phyloP scores from a whole-genome alignment of 2,329 filamentous ascomycete genomes.

The Fusarium clavum region DNA sequence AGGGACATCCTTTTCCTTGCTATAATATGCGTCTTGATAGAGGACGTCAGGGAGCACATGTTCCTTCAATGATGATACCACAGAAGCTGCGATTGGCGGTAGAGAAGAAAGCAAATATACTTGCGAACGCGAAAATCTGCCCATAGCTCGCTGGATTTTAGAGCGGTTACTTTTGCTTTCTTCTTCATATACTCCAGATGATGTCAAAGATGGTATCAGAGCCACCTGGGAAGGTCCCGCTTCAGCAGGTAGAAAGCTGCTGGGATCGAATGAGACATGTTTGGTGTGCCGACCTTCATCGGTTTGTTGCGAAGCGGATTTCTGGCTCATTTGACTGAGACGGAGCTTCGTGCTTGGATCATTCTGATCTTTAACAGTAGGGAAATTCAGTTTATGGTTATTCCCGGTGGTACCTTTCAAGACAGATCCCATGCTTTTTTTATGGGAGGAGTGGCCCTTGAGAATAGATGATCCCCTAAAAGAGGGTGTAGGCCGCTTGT shows the following conservation, averaged over 20 bases:
- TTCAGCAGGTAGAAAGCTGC: constrained; percentile 16
- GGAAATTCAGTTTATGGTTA: constrained; percentile 68
- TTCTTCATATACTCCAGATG: constrained; percentile 15
- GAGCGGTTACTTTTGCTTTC: constrained; percentile 12
- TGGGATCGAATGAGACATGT: constrained; percentile 40
- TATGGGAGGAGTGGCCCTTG: constrained; percentile 5
- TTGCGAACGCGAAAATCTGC: constrained; percentile 12
- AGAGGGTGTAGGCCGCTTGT: constrained; percentile 2
- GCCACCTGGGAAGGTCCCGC: constrained; percentile 11
- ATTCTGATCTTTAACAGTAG: constrained; percentile 81
- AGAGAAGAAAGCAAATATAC: constrained; percentile 43
- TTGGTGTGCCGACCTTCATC: constrained; percentile 47
- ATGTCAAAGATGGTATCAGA: constrained; percentile 28
- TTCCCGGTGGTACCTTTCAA: constrained; percentile 44
- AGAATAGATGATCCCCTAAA: constrained; percentile 5
- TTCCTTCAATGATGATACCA: constrained; percentile 42
- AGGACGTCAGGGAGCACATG: constrained; percentile 70
- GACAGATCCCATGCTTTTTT: neutral
- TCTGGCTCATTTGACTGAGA: constrained; percentile 71
- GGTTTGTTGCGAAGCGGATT: constrained; percentile 61
- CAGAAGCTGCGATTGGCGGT: constrained; percentile 45
- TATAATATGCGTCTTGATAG: constrained; percentile 89
- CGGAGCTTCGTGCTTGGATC: constrained; percentile 72
- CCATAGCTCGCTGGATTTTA: constrained; percentile 33
- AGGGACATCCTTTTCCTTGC: constrained; percentile 85